phyloP scores from a whole-genome alignment of 371 early-diverging fungal genomes.

The Mucor lusitanicus region DNA sequence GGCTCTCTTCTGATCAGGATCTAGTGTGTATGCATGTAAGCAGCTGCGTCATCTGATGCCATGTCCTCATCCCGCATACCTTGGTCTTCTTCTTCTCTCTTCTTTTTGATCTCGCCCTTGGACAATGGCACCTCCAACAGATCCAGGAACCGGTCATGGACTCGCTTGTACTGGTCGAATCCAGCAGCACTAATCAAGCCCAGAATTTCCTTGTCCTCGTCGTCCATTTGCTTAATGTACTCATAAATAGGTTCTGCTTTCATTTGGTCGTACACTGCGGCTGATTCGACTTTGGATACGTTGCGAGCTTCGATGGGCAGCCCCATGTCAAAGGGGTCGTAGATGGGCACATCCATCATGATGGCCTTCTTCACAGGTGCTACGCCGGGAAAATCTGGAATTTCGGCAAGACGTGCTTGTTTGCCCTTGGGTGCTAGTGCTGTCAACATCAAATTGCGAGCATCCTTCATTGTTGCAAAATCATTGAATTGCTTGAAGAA shows the following conservation, averaged over 20 bases:
- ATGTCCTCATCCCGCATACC: neutral
- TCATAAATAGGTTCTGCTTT: neutral
- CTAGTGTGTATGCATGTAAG: slow-evolving; percentile 3
- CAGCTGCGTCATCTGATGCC: neutral
- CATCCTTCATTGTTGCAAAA: slow-evolving; percentile 26
- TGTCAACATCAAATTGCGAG: slow-evolving; percentile 18
- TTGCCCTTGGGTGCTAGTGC: slow-evolving; percentile 14
- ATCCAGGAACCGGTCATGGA: slow-evolving; percentile 29
- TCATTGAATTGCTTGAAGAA: slow-evolving; percentile 19
- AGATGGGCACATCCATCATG: slow-evolving; percentile 26
- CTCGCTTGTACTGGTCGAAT: slow-evolving; percentile 27
- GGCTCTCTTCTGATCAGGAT: slow-evolving; percentile 9
- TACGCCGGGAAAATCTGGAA: slow-evolving; percentile 20
- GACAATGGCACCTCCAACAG: slow-evolving; percentile 30
- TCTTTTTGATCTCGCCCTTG: slow-evolving; percentile 28
- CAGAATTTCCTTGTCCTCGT: slow-evolving; percentile 14
- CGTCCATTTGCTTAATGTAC: slow-evolving; percentile 8
- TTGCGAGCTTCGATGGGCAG: slow-evolving; percentile 15
- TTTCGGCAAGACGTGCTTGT: slow-evolving; percentile 19
- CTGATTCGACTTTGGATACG: slow-evolving; percentile 10
- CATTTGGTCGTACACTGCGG: slow-evolving; percentile 20
- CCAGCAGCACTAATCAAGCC: slow-evolving; percentile 19
- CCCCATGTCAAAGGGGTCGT: slow-evolving; percentile 25
- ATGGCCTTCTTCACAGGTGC: slow-evolving; percentile 19
- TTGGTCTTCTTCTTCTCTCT: slow-evolving; percentile 20